phyloP scores from a whole-genome alignment of 257 asterid species.

The Solanum phureja region DNA sequence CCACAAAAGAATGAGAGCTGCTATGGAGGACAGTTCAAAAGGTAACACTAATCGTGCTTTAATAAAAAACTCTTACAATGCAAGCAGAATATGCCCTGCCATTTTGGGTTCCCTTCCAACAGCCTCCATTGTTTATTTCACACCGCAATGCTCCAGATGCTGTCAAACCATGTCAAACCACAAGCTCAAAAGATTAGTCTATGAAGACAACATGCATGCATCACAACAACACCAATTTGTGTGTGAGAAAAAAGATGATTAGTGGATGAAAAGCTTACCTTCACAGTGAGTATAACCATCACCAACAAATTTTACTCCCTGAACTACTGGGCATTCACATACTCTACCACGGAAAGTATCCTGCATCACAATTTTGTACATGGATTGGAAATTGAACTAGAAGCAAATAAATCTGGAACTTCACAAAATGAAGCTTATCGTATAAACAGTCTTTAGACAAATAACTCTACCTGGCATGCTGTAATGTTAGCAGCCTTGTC shows the following conservation, averaged over 20 bases:
- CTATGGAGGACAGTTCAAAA: not conserved
- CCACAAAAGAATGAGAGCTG: not conserved
- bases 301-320: conserved; percentile 72
- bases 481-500: conserved; percentile 63
- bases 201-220: not conserved
- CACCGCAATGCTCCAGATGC: conserved; percentile 90
- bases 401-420: not conserved
- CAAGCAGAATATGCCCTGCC: conserved; percentile 87
- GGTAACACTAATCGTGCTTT: not conserved
- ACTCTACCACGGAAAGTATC: conserved; percentile 95
- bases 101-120: conserved; percentile 68
- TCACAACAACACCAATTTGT: not conserved
- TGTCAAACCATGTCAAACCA: conserved; percentile 32
- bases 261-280: conserved; percentile 35
- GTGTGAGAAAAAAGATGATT: not conserved
- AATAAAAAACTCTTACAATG: conserved; percentile 44
- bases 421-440: not conserved
- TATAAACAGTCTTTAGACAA: not conserved
- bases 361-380: conserved; percentile 22
- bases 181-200: not conserved
- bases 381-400: not conserved
- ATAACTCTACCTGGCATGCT: conserved; percentile 69
- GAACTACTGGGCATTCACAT: conserved; percentile 85
- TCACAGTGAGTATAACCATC: conserved; percentile 92
- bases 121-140: conserved; percentile 80